phyloP scores from a whole-genome alignment of 169 alveolate species.

The Hepatocystis sp. region DNA sequence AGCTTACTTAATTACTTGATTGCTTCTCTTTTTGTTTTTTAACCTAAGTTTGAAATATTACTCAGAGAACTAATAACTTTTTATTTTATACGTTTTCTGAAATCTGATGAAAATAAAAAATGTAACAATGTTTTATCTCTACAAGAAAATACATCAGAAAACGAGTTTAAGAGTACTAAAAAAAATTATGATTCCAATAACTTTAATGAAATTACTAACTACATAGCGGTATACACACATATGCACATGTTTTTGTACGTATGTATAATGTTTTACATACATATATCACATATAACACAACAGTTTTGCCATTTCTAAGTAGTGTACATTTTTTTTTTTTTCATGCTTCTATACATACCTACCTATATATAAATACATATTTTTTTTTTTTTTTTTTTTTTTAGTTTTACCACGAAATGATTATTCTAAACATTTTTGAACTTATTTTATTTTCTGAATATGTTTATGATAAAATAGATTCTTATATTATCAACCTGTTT shows the following conservation, averaged over 20 bases:
- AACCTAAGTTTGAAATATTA: constrained; percentile 25
- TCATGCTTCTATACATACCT: no score
- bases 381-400: background rate
- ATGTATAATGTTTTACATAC: no score
- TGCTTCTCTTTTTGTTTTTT: background rate
- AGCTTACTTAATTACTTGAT: no score
- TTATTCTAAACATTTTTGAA: constrained; percentile 41
- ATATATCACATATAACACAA: no score
- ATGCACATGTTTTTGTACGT: background rate
- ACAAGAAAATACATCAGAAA: constrained; percentile 2
- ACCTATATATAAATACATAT: background rate
- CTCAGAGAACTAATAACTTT: constrained; percentile 50
- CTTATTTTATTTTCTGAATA: constrained; percentile 33
- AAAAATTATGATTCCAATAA: constrained; percentile 5
- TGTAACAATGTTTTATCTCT: background rate
- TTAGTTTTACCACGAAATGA: constrained; percentile 69
- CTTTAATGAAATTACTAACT: constrained; percentile 22
- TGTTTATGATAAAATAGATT: constrained; percentile 46
- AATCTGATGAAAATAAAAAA: constrained; percentile 20
- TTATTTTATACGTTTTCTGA: constrained; percentile 40
- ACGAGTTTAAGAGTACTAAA: background rate
- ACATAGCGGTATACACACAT: constrained; percentile 45
- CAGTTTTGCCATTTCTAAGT: no score
- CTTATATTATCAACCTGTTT: constrained; percentile 32
- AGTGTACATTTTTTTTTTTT: no score